Evolutionary conservation across 768 basidiomycete genomes (phyloP), one percentile per base, ranked within the genome.

Genomic region (Hemileccinum impolitum): DNA sequence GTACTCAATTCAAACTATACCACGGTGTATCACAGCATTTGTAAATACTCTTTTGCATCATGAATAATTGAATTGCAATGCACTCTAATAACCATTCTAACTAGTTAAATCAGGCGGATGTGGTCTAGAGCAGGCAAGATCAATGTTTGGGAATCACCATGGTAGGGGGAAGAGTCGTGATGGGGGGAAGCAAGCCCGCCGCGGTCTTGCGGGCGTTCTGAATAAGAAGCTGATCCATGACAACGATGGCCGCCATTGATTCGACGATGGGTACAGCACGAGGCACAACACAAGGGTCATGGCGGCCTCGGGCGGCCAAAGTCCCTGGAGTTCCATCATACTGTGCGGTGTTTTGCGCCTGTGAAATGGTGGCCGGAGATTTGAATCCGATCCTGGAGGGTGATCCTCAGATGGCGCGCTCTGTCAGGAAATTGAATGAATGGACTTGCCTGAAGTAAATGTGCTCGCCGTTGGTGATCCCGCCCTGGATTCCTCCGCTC

Each of bases 261-360:
- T 99, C 96, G 38, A 98, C 95, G 60, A 99, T 99, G 37, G 96
- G 94, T 9, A 97, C 92, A 17, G 94, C 94, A 40, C 94, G 85
- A 36, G 95, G 95, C 6, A 99, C 93, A 39, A 99, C 95, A 65
- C 95, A 97, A 15, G 95, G 94, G 64, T 97, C 95, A 70, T 98
- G 95, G 45, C 96, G 79, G 12, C 96, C 96, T 28, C 92, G 80
- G 32, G 96, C 89, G 12, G 93, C 93, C 45, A 99, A 79, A 34
- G 78, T 79, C 21, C 96, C 96, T 1, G 81, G 74, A 10, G 90
- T 89, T 25, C 96, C 96, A 63, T 96, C 85, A 68, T 99, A 99
- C 68, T 90, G 87, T 11, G 87, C 92, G 21, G 96, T 99, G 41
- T 75, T 67, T 70, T 99, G 96, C 25, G 83, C 75, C 66, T 90